phyloP scores from a whole-genome alignment of 75 land plant species.

The Isoetes taiwanensis region DNA sequence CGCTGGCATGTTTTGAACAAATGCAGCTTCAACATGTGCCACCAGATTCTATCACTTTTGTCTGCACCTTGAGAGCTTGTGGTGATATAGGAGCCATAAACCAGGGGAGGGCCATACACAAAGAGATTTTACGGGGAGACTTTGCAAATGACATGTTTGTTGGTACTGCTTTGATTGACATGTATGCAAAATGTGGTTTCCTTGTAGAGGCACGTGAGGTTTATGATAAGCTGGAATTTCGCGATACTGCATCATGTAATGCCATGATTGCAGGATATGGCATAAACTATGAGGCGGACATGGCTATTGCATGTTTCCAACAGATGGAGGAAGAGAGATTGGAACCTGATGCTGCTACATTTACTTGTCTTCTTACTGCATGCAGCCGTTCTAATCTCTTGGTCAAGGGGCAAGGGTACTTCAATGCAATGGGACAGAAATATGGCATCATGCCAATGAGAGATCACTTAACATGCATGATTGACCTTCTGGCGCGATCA shows the following conservation, averaged over 20 bases:
- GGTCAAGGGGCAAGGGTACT: not conserved
- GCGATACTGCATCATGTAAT: too few relatives aligned
- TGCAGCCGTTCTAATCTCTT: conserved; percentile 4
- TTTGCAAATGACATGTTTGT: not conserved
- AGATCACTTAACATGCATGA: not conserved
- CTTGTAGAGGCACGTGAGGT: too few relatives aligned
- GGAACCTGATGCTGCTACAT: not conserved
- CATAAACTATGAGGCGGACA: conserved; percentile 4
- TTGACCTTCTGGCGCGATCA: not conserved
- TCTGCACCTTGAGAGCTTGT: not conserved
- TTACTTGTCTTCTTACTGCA: conserved; percentile 2
- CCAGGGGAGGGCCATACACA: not conserved
- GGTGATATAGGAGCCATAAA: not conserved
- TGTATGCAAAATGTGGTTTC: too few relatives aligned
- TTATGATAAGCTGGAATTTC: too few relatives aligned
- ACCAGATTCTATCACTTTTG: not conserved
- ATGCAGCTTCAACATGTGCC: too few relatives aligned
- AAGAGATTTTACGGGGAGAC: not conserved
- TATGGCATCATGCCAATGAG: not conserved
- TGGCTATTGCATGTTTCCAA: conserved; percentile 8
- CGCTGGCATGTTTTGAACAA: not conserved
- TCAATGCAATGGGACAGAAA: not conserved
- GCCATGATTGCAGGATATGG: conserved; percentile 19
- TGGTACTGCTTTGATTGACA: too few relatives aligned
- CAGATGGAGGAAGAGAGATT: not conserved